These are phyloP conservation scores for Aspergillus neotritici DNA, from an alignment of 2,329 filamentous ascomycete genomes.

Conservation along the genomic window DNA sequence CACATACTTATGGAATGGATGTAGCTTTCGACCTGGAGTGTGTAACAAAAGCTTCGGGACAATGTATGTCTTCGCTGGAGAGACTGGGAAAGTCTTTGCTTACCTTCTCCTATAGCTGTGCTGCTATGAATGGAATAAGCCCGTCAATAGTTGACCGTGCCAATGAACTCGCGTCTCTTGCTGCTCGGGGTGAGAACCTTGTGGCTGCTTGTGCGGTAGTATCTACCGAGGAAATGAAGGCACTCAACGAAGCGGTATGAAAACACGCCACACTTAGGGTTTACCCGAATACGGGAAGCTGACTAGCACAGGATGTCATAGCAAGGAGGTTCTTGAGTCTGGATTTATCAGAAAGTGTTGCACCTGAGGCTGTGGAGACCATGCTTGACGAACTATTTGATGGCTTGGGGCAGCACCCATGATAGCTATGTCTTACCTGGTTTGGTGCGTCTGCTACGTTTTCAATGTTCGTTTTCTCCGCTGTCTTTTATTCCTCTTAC, in stretches of 20 bases:
- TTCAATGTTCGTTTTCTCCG: no score
- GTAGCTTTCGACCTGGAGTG: constrained; percentile 54
- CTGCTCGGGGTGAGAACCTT: constrained; percentile 69
- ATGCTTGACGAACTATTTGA: constrained; percentile 9
- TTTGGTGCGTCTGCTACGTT: no score
- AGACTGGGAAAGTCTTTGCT: no score
- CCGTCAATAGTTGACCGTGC: constrained; percentile 66
- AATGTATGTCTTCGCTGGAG: constrained; percentile 36
- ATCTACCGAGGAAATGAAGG: constrained; percentile 56
- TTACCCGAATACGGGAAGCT: no score
- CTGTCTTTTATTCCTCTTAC: not conserved
- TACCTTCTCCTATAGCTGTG: constrained; percentile 52
- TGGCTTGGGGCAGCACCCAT: not conserved
- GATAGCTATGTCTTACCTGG: constrained; percentile 1
- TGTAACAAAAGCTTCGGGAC: constrained; percentile 80
- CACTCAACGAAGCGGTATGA: constrained; percentile 61
- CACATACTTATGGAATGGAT: not conserved
- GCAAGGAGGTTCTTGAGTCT: constrained; percentile 15
- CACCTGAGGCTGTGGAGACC: not conserved
- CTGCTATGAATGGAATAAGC: constrained; percentile 79
- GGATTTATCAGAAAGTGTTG: constrained; percentile 8
- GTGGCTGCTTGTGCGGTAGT: constrained; percentile 65
- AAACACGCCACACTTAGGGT: not conserved
- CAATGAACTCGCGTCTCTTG: constrained; percentile 63
- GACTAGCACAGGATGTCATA: constrained; percentile 10